Evolutionary conservation across 192 early-diverging fungal genomes (phyloP).

Genomic region (Dissophora globulifera): DNA sequence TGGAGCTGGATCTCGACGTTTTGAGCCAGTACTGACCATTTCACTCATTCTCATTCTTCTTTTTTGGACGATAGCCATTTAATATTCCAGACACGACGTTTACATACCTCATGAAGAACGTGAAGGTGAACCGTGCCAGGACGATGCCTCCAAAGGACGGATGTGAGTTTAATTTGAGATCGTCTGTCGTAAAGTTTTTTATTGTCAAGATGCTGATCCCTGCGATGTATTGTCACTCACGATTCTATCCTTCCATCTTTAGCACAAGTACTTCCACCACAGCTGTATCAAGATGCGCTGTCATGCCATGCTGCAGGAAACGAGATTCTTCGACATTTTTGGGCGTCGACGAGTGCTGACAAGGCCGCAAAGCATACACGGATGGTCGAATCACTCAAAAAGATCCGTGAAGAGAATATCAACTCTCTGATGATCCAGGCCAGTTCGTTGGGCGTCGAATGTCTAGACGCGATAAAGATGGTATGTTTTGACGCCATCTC

Average conservation of each 20-base stretch:
- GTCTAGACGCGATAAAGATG: slow-evolving; percentile 39
- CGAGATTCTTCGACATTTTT: slow-evolving; percentile 67
- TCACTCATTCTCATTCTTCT: too few species aligned
- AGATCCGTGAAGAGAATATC: slow-evolving; percentile 53
- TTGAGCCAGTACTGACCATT: too few species aligned
- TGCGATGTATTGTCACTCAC: too few species aligned
- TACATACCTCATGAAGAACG: slow-evolving; percentile 36
- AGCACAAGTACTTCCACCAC: slow-evolving; percentile 55
- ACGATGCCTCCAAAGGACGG: slow-evolving; percentile 47
- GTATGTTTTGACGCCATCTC: slow-evolving; percentile 10
- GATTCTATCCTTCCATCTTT: too few species aligned
- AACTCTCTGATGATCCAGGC: slow-evolving; percentile 54
- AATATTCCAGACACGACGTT: slow-evolving; percentile 27
- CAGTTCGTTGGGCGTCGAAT: slow-evolving; percentile 35
- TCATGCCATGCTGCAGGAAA: slow-evolving; percentile 62
- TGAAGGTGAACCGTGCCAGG: slow-evolving; percentile 45
- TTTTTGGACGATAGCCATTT: slow-evolving; percentile 19
- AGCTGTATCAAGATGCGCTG: slow-evolving; percentile 52
- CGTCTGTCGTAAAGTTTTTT: too few species aligned
- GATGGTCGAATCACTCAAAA: slow-evolving; percentile 60
- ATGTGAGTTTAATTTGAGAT: slow-evolving; percentile 40
- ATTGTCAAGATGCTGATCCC: too few species aligned
- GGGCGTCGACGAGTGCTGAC: slow-evolving; percentile 59
- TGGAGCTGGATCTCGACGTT: too few species aligned
- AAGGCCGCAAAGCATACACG: slow-evolving; percentile 59